These are phyloP conservation scores for Podila epicladia DNA, from an alignment of 192 early-diverging fungal species.

Conservation along the genomic window DNA sequence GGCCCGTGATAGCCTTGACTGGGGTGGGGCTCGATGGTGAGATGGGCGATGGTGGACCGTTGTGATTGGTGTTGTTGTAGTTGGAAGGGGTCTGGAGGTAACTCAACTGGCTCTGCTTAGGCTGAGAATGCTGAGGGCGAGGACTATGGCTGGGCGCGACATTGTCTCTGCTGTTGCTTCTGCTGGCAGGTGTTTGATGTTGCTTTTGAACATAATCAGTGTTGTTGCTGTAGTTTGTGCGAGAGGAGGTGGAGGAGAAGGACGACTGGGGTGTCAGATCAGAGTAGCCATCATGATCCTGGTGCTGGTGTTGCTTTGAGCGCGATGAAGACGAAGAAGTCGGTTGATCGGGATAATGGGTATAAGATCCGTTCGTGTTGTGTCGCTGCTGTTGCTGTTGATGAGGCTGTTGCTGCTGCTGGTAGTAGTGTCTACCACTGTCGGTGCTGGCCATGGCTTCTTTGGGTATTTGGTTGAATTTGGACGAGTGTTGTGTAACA, in stretches of 20 bases:
- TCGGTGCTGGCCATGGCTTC: constrained; percentile 17
- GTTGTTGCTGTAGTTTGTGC: too few relatives aligned
- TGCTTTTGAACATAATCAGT: not conserved
- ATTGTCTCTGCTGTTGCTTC: constrained; percentile 5
- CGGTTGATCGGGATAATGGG: constrained; percentile 40
- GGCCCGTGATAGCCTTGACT: not conserved
- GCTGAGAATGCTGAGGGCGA: not conserved
- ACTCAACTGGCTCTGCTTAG: not conserved
- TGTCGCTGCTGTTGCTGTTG: constrained; percentile 5
- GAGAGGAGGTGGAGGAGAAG: constrained; percentile 12
- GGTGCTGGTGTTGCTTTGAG: not conserved
- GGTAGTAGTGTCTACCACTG: constrained; percentile 4
- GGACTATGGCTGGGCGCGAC: not conserved
- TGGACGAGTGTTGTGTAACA: not conserved
- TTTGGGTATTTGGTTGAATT: not conserved
- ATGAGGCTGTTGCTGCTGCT: constrained; percentile 2
- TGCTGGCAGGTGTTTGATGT: not conserved
- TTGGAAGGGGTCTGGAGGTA: not conserved
- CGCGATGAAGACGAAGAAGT: constrained; percentile 8
- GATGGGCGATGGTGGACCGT: constrained; percentile 10
- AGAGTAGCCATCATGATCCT: constrained; percentile 5
- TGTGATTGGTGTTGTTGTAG: not conserved
- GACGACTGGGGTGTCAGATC: constrained; percentile 10
- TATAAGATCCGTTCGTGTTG: constrained; percentile 21
- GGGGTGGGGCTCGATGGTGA: constrained; percentile 18